These are phyloP conservation scores for Skeletonema potamos DNA, from an alignment of 108 stramenopile genomes.

Conservation along the genomic window DNA sequence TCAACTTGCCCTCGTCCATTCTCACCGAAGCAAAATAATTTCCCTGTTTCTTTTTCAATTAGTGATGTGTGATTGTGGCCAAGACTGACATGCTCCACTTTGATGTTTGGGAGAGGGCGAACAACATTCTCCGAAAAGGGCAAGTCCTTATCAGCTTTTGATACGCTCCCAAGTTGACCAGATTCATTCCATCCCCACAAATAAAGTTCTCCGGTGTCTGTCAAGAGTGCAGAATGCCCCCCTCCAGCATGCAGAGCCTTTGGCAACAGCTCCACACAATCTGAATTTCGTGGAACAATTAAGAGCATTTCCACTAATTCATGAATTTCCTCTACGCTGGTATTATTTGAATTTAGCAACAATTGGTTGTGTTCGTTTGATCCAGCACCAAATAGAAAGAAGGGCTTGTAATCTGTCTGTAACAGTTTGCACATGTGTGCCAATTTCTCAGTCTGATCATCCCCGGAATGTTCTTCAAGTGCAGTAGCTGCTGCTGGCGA, in stretches of 20 bases:
- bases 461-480: conserved; percentile 22
- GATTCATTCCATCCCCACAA: conserved; percentile 86
- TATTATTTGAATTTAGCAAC: conserved; percentile 15
- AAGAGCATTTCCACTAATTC: conserved; percentile 66
- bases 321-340: conserved; percentile 55
- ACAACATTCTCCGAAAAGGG: conserved; percentile 12
- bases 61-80: conserved; percentile 79
- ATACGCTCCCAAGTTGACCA: conserved; percentile 61
- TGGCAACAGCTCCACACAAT: conserved; percentile 11
- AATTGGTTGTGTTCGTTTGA: conserved; percentile 87
- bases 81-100: conserved; percentile 58
- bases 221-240: conserved; percentile 77
- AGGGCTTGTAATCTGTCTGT: conserved; percentile 50
- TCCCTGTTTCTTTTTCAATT: conserved; percentile 65
- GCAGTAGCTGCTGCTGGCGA: conserved; percentile 5
- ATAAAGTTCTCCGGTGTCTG: conserved; percentile 60
- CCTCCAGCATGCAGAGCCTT: conserved; percentile 68
- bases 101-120: conserved; percentile 39
- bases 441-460: conserved; percentile 50
- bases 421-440: conserved; percentile 59
- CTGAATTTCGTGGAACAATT: conserved; percentile 23
- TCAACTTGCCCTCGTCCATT: conserved; percentile 68
- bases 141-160: not conserved
- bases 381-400: conserved; percentile 74
- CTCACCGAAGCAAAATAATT: conserved; percentile 67